Conservation (phyloP, 306 rosid genomes). For the Medicago ruthenica region DNA sequence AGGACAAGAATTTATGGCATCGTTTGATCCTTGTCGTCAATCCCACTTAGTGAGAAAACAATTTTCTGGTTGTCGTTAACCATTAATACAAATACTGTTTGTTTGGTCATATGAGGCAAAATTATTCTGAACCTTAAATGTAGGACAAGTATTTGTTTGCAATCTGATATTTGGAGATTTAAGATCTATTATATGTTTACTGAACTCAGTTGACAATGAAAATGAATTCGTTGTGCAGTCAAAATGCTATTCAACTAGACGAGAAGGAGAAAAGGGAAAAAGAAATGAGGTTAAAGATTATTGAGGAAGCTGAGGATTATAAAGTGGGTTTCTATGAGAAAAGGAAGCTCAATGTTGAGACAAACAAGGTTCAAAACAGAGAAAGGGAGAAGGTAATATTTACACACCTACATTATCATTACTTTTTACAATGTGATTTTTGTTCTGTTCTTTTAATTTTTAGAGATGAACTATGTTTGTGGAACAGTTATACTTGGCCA, state of each 20-base stretch:
- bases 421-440: neutral
- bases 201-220: conserved; percentile 28
- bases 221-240: conserved; percentile 58
- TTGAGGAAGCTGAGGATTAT: conserved; percentile 95
- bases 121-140: conserved; percentile 26
- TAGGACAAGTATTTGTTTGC: conserved; percentile 30
- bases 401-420: neutral
- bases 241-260: conserved; percentile 81
- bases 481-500: conserved; percentile 70
- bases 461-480: conserved; percentile 22
- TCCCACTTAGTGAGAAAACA: neutral
- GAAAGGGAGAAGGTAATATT: conserved; percentile 88
- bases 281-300: conserved; percentile 77
- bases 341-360: conserved; percentile 81
- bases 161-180: conserved; percentile 22
- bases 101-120: conserved; percentile 9
- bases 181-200: conserved; percentile 20
- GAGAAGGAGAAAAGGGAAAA: conserved; percentile 95
- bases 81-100: conserved; percentile 18
- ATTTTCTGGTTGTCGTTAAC: neutral
- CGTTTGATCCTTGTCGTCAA: neutral
- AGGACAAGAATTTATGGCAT: neutral
- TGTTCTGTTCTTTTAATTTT: conserved; percentile 26
- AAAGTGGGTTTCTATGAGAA: conserved; percentile 85
- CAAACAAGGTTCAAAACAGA: conserved; percentile 76